Evolutionary conservation across 192 early-diverging fungal species (phyloP), one percentile per base, ranked within the genome.

Genomic region (Coemansia sp.): DNA sequence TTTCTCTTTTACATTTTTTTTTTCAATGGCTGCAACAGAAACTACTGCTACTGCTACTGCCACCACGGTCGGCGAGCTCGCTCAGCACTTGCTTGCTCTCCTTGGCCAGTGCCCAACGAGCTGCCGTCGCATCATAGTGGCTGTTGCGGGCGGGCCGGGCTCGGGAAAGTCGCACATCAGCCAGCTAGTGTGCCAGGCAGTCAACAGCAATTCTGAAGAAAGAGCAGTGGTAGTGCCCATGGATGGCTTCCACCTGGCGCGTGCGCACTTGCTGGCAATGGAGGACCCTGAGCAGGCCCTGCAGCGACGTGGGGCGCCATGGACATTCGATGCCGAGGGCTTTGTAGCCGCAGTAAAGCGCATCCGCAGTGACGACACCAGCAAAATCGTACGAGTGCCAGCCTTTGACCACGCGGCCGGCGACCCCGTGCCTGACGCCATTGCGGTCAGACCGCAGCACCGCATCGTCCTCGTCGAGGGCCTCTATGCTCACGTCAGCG

Each of bases 171-270:
- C 77, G 23, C 34, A 57, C 34, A 33, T 80, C 31, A 71, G 77
- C 73, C 45, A 61, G 42, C 60, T 20, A 6, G 23, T 80, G 1
- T 39, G 65, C 53, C 9, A 11, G 0, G 36, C 33, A 5, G 33
- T 71, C 40, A 80, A 80, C 62, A 3, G 3, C 1, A 21, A 36
- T n/a, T 5, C 1, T 2, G 16, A 5, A 0, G 50, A 59, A 1
- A n/a, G 66, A 0, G 74, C 79, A 20, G 57, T 71, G 9, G 75
- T 84, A 11, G 50, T 85, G n/a, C 75, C 82, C 3, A 85, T 88
- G 84, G 87, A 88, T 62, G 87, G 87, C 0, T 88, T 84, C 71
- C 87, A 88, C 62, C 59, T 79, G 42, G 64, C 74, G 42, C 68
- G 67, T 28, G 65, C 65, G 18, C 70, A 65, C 39, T 59, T 69